Evolutionary conservation across 345 rosid genomes (phyloP), one percentile per base, ranked within the genome.

Genomic region (Eucalyptus erythrocorys): DNA sequence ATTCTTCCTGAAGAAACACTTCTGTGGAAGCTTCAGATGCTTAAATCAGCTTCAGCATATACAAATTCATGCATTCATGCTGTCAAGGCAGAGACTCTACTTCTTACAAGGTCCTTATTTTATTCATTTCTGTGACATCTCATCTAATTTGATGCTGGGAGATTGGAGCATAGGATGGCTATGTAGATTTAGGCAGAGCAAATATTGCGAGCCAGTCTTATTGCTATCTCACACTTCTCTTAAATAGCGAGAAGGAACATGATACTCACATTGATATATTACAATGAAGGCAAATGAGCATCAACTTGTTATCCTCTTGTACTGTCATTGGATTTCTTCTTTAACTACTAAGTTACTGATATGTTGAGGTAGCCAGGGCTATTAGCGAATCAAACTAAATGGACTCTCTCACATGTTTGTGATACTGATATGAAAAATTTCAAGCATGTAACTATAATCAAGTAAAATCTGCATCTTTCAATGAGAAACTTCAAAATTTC

Each of bases 11-110:
- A 91, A 90, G 95, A 94, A 85, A 95, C 98, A 66, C 93, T 97
- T 91, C 90, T 89, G 12, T 97, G 98, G 99, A 96, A 95, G 93
- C 93, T 97, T 87, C 92, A 92, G 86, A 87, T 97, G 92, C 95
- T 97, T 64, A 93, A 94, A 89, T 90, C 93, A 43, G 97, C 96
- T 88, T 91, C 98, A 50, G 89, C 92, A 88, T 95, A 89, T 90
- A 90, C 95, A 87, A 97, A 96, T 90, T 90, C 95, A 85, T 96
- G 95, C 93, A 94, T 97, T 53, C 96, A 94, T 91, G 93, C 93
- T 48, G 93, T 96, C 89, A 92, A 92, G 90, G 95, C 97, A 89
- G 95, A 91, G 87, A 93, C 96, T 16, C 93, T 97, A 71, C 85
- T 97, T 88, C 94, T 97, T 45, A 90, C 92, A 90, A 94, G 97